Evolutionary conservation across 805 yeast genomes (phyloP), one percentile per base, ranked within the genome.

Genomic region (Candida pseudoglaebosa): DNA sequence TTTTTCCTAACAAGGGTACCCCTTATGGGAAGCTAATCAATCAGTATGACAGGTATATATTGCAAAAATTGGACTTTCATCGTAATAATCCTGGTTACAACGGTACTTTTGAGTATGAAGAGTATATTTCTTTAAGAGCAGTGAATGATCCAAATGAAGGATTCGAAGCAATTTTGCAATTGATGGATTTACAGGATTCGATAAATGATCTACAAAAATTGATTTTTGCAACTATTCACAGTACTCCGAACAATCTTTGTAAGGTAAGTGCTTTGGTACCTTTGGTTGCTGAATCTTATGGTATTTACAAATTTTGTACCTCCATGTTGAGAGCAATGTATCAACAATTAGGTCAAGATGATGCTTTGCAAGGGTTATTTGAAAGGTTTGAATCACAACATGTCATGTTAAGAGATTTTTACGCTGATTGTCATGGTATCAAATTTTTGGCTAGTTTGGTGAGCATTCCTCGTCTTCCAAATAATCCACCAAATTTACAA

Each of bases 131-230:
- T 3, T 71, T 91, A 48, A 77, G 86, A 41, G 80, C 89, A 2
- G 95, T 87, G 28, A 82, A 87, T 52, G 96, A 91, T 59, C 97
- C 97, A 4, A 89, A 91, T 56, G 96, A 89, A 63, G 98, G 98
- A 5, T 90, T 84, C 57, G 95, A 91, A 55, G 81, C 95, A 1
- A 79, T 91, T 44, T 58, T 87, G 46, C 96, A 88, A 56, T 69
- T 91, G 51, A 82, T 88, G 86, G 78, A 79, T 32, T 67, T 91
- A 40, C 96, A 89, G 61, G 97, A 91, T 54, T 69, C 79, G 15
- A 77, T 89, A 38, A 91, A 86, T 55, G 84, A 82, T 44, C 78
- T 86, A 43, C 89, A 84, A 49, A 78, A 83, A 44, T 64, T 85
- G 28, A 75, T 90, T 8, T 84, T 91, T 55, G 80, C 95, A 0